phyloP scores from a whole-genome alignment of 2,329 filamentous ascomycete genomes.

The Cytospora mali region DNA sequence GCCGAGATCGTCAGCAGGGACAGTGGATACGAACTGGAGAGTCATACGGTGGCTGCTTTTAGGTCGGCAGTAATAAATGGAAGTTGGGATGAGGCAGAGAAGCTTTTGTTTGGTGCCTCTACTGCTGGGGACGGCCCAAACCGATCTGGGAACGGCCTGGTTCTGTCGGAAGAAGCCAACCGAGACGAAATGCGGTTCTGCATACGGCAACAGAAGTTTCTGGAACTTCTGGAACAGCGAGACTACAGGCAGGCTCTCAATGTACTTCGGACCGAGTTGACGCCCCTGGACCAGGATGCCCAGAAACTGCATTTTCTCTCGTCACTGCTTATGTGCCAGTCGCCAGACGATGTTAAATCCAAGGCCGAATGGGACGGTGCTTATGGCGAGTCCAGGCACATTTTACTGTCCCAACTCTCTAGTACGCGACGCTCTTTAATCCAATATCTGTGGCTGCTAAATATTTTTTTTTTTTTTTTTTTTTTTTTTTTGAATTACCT shows the following conservation, averaged over 20 bases:
- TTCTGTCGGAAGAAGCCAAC: conserved; percentile 75
- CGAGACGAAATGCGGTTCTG: conserved; percentile 81
- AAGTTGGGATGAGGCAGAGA: conserved; percentile 83
- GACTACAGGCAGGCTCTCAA: conserved; percentile 74
- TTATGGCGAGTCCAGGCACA: conserved; percentile 70
- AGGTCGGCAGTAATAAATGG: conserved; percentile 78
- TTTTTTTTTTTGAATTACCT: neutral
- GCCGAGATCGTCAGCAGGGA: conserved; percentile 75
- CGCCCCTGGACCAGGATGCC: conserved; percentile 80
- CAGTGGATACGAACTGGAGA: conserved; percentile 88
- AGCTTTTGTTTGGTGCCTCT: conserved; percentile 66
- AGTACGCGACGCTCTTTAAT: conserved; percentile 52
- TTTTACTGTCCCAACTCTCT: conserved; percentile 79
- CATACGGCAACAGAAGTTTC: conserved; percentile 90
- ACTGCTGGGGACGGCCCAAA: conserved; percentile 38
- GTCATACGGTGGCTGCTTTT: conserved; percentile 82
- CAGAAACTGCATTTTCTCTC: conserved; percentile 80
- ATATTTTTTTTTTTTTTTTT: too few species aligned
- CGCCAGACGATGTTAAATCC: conserved; percentile 72
- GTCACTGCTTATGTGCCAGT: conserved; percentile 85
- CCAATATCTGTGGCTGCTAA: conserved; percentile 3
- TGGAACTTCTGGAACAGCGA: conserved; percentile 81
- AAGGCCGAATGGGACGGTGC: conserved; percentile 88
- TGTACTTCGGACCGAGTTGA: conserved; percentile 86
- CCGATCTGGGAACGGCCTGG: conserved; percentile 60